Conservation (phyloP, 805 yeast genomes). For the Yarrowia bubula region DNA sequence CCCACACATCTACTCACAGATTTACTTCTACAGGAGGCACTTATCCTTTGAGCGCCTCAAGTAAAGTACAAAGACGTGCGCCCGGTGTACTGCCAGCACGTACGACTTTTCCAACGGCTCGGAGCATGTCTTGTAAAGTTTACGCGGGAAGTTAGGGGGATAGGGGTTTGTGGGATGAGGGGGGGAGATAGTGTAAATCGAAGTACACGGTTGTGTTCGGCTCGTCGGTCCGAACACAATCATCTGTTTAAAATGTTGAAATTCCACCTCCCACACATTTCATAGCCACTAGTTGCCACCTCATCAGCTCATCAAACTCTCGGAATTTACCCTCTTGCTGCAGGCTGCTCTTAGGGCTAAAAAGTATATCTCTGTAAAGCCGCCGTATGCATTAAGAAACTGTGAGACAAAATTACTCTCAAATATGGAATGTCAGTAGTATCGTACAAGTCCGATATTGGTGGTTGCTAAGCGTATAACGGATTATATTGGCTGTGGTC, state of each 20-base stretch:
- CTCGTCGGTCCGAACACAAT: background rate
- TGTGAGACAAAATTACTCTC: background rate
- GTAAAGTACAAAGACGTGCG: constrained; percentile 24
- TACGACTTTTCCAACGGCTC: constrained; percentile 23
- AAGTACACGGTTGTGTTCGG: background rate
- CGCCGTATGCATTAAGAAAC: constrained; percentile 6
- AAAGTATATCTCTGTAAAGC: constrained; percentile 1
- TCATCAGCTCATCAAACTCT: constrained; percentile 7
- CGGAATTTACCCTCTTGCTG: background rate
- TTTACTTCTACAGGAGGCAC: background rate
- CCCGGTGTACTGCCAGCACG: constrained; percentile 21
- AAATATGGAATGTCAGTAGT: too few species aligned
- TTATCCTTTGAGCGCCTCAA: background rate
- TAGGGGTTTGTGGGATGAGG: background rate
- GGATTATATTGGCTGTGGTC: too few species aligned
- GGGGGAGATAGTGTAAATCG: background rate
- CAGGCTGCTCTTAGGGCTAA: background rate
- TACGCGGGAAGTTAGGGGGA: background rate
- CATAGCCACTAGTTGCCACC: background rate
- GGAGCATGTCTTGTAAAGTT: background rate
- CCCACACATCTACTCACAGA: background rate
- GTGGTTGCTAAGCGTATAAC: too few species aligned
- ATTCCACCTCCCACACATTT: too few species aligned
- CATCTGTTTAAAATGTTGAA: too few species aligned
- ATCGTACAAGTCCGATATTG: too few species aligned